Evolutionary conservation across 306 rosid species (phyloP), one percentile per base, ranked within the genome.

Genomic region (Geum urbanum): DNA sequence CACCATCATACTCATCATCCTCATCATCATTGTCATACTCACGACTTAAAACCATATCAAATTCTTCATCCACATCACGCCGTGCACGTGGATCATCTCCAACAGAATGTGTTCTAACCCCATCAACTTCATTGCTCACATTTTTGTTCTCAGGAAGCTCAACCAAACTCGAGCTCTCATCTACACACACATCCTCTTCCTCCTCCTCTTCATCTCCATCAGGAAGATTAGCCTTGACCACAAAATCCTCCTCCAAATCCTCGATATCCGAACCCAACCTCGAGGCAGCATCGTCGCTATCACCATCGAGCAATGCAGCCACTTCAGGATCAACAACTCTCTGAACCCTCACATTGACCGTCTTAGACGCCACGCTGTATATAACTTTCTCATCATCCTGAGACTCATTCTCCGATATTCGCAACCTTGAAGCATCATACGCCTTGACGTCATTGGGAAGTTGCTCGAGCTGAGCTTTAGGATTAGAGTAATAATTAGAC

Each of bases 181-280:
- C 74, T 32, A 7, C 1, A 22, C 0, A 11, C 13, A n/a, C 77
- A 46, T 44, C 76, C 45, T 60, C 82, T 27, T 75, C 74, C 48
- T 49, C 67, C 50, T 47, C 72, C 0, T 49, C 77, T 24, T 60
- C 81, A 14, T 75, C 73, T 61, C 74, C 89, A 37, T 71, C 87
- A 0, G 32, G 49, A 67, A 78, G 51, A 63, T 91, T 94, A 55
- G 99, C 99, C 83, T 72, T 86, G 49, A 87, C 80, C 75, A 94
- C 87, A 43, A 94, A 94, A 76, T 94, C 99, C 78, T 94, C 97
- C 63, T 94, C 99, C 80, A 94, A 79, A 70, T 94, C 97, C 76
- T 91, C 99, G 11, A 73, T 82, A 76, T 88, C 97, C 45, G 96
- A 91, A 63, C 89, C 97, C 71, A 95, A 87, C 69, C 88, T 77